A percentile compares a stretch with the other conserved stretches of the same genome.
These are phyloP conservation scores for Annulohypoxylon stygium DNA, from an alignment of 495 filamentous ascomycete species.

Conservation along the genomic window DNA sequence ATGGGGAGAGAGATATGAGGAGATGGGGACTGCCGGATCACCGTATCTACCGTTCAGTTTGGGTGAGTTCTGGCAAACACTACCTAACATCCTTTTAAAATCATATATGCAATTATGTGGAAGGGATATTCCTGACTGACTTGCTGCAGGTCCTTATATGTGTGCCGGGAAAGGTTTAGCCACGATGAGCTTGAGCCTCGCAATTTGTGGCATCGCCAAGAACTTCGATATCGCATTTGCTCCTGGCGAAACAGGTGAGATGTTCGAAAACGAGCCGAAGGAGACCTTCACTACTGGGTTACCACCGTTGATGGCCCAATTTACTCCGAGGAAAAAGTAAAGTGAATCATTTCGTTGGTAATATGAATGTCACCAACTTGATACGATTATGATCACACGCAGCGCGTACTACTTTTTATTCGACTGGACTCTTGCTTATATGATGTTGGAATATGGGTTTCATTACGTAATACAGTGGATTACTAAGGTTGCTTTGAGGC, in stretches of 20 bases:
- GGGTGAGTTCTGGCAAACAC: slow-evolving; percentile 18
- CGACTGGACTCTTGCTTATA: too few species aligned
- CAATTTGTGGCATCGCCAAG: slow-evolving; percentile 52
- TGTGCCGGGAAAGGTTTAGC: slow-evolving; percentile 53
- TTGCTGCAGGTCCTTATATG: slow-evolving; percentile 4
- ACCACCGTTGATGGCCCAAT: slow-evolving; percentile 42
- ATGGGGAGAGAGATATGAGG: slow-evolving; percentile 55
- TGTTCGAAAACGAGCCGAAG: slow-evolving; percentile 34
- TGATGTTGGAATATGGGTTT: too few species aligned
- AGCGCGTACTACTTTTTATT: too few species aligned
- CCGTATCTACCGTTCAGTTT: slow-evolving; percentile 45
- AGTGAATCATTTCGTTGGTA: not conserved
- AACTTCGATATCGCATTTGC: slow-evolving; percentile 56
- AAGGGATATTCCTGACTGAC: not conserved
- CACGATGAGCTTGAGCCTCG: slow-evolving; percentile 55
- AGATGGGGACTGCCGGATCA: slow-evolving; percentile 40
- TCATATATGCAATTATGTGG: not conserved
- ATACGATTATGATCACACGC: too few species aligned
- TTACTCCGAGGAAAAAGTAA: slow-evolving; percentile 33
- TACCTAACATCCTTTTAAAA: not conserved
- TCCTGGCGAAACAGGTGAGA: slow-evolving; percentile 49
- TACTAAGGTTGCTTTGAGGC: too few species aligned
- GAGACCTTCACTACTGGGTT: slow-evolving; percentile 43
- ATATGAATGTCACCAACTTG: too few species aligned
- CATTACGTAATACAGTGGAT: too few species aligned